These are phyloP conservation scores for Ceratobasidium sp. DNA, from an alignment of 1,284 basidiomycete species.

Conservation along the genomic window DNA sequence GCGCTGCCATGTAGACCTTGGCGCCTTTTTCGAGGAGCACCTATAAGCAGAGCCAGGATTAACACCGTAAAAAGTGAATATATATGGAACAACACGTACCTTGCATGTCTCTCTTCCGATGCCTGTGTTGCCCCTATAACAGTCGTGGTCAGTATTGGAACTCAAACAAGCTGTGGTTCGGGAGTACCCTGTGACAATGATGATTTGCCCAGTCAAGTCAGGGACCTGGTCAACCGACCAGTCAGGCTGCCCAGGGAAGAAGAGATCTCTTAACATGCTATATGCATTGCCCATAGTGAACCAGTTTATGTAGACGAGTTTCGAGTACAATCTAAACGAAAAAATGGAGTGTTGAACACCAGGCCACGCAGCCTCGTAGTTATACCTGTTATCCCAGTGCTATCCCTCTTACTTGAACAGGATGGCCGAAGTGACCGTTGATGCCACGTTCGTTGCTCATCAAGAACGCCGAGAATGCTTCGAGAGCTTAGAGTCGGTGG, in stretches of 20 bases:
- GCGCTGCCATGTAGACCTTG: conserved; percentile 71
- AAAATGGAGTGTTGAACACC: too few relatives aligned
- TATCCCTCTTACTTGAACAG: too few relatives aligned
- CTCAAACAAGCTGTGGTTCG: neutral
- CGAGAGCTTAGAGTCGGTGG: too few relatives aligned
- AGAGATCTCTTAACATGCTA: conserved; percentile 18
- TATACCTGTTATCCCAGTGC: too few relatives aligned
- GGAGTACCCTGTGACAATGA: conserved; percentile 43
- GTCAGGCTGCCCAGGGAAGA: conserved; percentile 45
- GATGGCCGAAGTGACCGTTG: too few relatives aligned
- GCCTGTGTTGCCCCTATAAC: conserved; percentile 42
- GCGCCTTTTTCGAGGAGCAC: conserved; percentile 64
- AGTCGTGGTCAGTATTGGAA: neutral
- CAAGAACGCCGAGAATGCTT: too few relatives aligned
- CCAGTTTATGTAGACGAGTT: too few relatives aligned
- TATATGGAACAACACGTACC: neutral
- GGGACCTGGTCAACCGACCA: conserved; percentile 45
- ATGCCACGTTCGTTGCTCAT: too few relatives aligned
- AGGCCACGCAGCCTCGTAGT: too few relatives aligned
- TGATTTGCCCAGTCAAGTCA: conserved; percentile 42
- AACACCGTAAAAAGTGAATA: neutral
- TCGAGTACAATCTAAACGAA: too few relatives aligned
- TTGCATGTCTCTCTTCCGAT: conserved; percentile 46
- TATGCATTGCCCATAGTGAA: conserved; percentile 14
- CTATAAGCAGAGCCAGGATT: conserved; percentile 53